Evolutionary conservation across 2,329 filamentous ascomycete genomes (phyloP), one percentile per base, ranked within the genome.

Genomic region (Venturia asperata): DNA sequence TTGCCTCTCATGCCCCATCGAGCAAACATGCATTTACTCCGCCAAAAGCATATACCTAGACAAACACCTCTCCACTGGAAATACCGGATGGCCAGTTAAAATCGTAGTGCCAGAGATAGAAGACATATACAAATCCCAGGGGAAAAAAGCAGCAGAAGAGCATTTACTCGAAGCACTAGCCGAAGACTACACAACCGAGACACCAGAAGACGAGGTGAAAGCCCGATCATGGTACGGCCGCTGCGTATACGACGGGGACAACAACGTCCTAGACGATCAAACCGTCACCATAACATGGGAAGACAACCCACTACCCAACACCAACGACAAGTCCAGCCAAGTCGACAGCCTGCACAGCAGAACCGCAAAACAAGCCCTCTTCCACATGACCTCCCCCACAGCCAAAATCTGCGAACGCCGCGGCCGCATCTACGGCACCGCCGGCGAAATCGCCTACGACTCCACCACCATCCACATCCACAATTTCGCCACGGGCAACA

Each of bases 311-410:
- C 68, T 80, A 1, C 71, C 37, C 17, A 66, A 64, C n/a, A 62
- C 64, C 13, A 56, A 64, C 5, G 63, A 68, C 37, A 64, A 56
- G 24, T 42, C 43, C 13, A 4, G 30, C 5, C 27, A 58, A 24
- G 30, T 30, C 11, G 65, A 42, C 15, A 58, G 63, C 3, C 15
- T 45, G 9, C 49, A 67, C 67, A 67, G 68, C 49, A 27, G 52
- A 39, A 85, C 85, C 1, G 85, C 91, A 55, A 97, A 97, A 78
- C 91, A 88, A 19, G 93, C 92, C 0, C 87, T 87, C 1, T 90
- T 97, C 74, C 93, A 97, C 76, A 97, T 97, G 93, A 88, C 93
- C 2, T 92, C 93, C 1, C 90, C 92, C 67, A 96, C 92, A 0
- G 87, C 90, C 72, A 88, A 88, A 72, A 88, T 95, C 69, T 97